phyloP scores from a whole-genome alignment of 345 rosid species.

The Odontarrhena argentea region DNA sequence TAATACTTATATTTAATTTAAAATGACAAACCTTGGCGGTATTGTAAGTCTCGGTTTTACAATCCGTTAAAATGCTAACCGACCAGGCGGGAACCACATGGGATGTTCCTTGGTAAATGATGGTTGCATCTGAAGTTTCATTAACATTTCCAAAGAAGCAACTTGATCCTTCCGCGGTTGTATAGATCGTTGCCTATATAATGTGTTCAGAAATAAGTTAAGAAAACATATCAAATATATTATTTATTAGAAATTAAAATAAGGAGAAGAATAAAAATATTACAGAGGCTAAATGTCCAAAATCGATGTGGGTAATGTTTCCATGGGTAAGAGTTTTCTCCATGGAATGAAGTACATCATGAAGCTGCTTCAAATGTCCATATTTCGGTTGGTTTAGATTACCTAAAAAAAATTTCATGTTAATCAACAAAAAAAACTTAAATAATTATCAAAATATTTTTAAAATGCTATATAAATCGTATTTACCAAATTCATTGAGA shows the following conservation, averaged over 20 bases:
- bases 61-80: conserved; percentile 60
- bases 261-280: neutral
- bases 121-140: conserved; percentile 16
- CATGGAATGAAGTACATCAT: no score
- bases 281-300: conserved; percentile 47
- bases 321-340: no score
- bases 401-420: conserved; percentile 39
- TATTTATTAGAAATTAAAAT: neutral
- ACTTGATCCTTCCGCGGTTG: conserved; percentile 46
- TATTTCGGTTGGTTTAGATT: conserved; percentile 63
- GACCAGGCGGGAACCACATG: conserved; percentile 65
- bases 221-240: neutral
- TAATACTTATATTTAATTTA: neutral
- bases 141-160: conserved; percentile 57
- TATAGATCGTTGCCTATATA: conserved; percentile 50
- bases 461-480: neutral
- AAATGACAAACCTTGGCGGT: conserved; percentile 50
- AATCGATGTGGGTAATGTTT: conserved; percentile 41
- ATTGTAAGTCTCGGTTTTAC: conserved; percentile 51
- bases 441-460: neutral
- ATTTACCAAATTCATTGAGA: conserved; percentile 57
- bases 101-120: conserved; percentile 46
- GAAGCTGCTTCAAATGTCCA: no score
- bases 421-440: neutral
- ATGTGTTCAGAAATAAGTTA: neutral